These are phyloP conservation scores for Penicillium ochrochloron DNA, from an alignment of 495 filamentous ascomycete species.

Conservation along the genomic window DNA sequence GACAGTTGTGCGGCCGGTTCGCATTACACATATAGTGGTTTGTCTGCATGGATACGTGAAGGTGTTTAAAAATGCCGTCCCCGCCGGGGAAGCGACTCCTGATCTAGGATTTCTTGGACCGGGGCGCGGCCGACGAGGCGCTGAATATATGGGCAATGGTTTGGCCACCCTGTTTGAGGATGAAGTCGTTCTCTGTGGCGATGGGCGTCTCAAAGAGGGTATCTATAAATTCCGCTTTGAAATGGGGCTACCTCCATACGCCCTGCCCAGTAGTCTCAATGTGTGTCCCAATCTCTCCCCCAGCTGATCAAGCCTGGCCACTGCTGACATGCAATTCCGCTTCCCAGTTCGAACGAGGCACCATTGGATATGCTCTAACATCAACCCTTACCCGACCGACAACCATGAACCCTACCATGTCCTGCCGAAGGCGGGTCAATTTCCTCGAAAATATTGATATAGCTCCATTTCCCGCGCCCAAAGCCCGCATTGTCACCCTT, in stretches of 20 bases:
- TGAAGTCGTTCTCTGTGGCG: slow-evolving; percentile 86
- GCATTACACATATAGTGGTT: slow-evolving; percentile 89
- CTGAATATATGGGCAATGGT: slow-evolving; percentile 80
- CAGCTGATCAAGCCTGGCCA: not conserved
- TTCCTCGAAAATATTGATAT: slow-evolving; percentile 75
- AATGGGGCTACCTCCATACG: slow-evolving; percentile 74
- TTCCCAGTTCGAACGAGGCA: slow-evolving; percentile 88
- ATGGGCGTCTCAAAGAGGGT: slow-evolving; percentile 82
- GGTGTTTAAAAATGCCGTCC: slow-evolving; percentile 77
- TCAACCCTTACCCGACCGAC: slow-evolving; percentile 89
- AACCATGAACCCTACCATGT: slow-evolving; percentile 77
- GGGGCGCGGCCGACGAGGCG: slow-evolving; percentile 58
- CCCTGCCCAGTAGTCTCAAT: slow-evolving; percentile 90
- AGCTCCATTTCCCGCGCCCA: slow-evolving; percentile 58
- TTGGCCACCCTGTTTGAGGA: slow-evolving; percentile 88
- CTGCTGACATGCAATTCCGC: slow-evolving; percentile 21
- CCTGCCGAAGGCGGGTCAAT: slow-evolving; percentile 78
- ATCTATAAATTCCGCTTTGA: slow-evolving; percentile 94
- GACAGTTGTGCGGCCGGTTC: slow-evolving; percentile 77
- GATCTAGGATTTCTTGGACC: slow-evolving; percentile 55
- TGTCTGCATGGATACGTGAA: slow-evolving; percentile 87
- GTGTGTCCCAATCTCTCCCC: slow-evolving; percentile 53
- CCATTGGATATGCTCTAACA: slow-evolving; percentile 86
- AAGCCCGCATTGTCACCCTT: slow-evolving; percentile 76
- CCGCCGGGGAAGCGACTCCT: slow-evolving; percentile 61